Evolutionary conservation across 169 alveolate species (phyloP), one percentile per base, ranked within the genome.

Genomic region (Toxoplasma gondii): DNA sequence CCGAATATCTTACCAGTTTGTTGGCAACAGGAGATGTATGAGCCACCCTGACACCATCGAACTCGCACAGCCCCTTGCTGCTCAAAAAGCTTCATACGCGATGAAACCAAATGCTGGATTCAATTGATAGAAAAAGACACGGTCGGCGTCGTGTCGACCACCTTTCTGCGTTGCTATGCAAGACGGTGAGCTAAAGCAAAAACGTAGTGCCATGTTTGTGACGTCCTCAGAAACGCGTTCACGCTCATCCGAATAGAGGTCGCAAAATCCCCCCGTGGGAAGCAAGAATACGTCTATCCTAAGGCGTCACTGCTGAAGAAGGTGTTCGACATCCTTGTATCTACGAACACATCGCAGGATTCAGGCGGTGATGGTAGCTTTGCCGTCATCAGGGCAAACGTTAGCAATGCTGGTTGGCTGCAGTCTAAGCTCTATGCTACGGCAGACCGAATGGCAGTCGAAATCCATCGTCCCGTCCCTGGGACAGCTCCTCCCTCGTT

Each of bases 251-350:
- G 86, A 4, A 19, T 78, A 7, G 86, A 78, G 45, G 86, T 78
- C 45, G 45, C 49, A 38, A n/a, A 19, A n/a, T 78, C 86, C 12
- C 43, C 86, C 4, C 39, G 86, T 10, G 45, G 86, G 43, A 38
- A 38, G 39, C 86, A 16, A 78, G 86, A 19, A 45, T 78, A 78
- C 45, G 29, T 78, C 27, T 78, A 78, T n/a, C 86, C 86, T 1
- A 78, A 19, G n/a, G 86, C 86, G 43, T 38, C 44, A 17, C 45
- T 78, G 45, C 86, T 78, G 86, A n/a, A 78, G 86, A 78, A 38
- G 45, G 86, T n/a, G 45, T 38, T 78, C 29, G 10, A 19, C 45
- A 24, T 36, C 1, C 45, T 78, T 12, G 86, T 29, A 78, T 36
- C 43, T 16, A n/a, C 5, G 9, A 27, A 16, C 44, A 17, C 4